These are phyloP conservation scores for Xylariaceae sp. DNA, from an alignment of 2,329 filamentous ascomycete species.

Conservation along the genomic window DNA sequence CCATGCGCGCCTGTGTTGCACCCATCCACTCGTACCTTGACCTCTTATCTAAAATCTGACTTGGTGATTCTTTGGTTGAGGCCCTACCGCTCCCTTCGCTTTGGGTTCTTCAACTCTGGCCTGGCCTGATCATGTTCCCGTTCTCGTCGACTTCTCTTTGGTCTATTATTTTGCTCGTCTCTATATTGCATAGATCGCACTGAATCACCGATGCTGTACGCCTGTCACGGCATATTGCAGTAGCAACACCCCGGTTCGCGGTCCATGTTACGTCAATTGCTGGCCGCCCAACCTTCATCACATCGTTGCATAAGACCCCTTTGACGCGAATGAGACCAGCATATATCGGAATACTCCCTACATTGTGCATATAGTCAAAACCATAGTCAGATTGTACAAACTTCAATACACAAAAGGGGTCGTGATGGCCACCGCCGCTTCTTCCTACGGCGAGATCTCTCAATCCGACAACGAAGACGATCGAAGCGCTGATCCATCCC, in stretches of 20 bases:
- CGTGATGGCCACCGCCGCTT: conserved; percentile 33
- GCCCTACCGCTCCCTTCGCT: too few relatives aligned
- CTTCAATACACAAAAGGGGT: background rate
- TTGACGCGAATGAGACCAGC: conserved; percentile 3
- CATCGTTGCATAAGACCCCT: conserved; percentile 16
- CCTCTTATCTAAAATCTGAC: too few relatives aligned
- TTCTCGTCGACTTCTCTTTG: background rate
- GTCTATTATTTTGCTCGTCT: conserved; percentile 1
- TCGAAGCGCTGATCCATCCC: conserved; percentile 33
- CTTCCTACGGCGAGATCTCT: conserved; percentile 34
- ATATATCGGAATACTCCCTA: background rate
- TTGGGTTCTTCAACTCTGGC: too few relatives aligned
- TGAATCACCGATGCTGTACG: conserved; percentile 6
- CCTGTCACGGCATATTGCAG: conserved; percentile 19
- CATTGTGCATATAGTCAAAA: conserved; percentile 1
- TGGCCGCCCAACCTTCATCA: conserved; percentile 11
- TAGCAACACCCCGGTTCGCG: conserved; percentile 9
- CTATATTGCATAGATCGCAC: background rate
- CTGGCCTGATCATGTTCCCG: conserved; percentile 4
- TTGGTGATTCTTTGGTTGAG: too few relatives aligned
- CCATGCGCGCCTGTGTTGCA: conserved; percentile 3
- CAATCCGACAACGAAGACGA: conserved; percentile 38
- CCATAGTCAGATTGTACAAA: background rate
- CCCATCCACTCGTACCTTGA: too few relatives aligned
- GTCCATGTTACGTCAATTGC: conserved; percentile 24